These are phyloP conservation scores for Globisporangium mamillatum DNA, from an alignment of 352 stramenopile genomes.

Conservation along the genomic window DNA sequence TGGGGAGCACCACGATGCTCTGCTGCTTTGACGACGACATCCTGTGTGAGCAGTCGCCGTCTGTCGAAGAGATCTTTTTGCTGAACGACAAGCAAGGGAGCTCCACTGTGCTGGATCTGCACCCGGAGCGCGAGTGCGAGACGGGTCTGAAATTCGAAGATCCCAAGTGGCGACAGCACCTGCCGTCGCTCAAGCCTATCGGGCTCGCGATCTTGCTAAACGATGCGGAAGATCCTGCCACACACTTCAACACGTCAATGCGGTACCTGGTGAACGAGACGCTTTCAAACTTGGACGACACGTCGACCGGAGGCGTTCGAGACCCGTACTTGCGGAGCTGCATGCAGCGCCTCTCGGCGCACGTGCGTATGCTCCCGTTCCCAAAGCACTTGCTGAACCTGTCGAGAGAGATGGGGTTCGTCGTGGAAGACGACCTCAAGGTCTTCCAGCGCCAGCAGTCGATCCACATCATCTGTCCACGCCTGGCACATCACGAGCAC, in stretches of 20 bases:
- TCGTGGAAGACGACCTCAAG: slow-evolving; percentile 52
- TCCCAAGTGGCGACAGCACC: slow-evolving; percentile 77
- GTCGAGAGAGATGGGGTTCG: slow-evolving; percentile 81
- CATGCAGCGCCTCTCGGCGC: slow-evolving; percentile 73
- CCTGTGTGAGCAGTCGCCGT: slow-evolving; percentile 75
- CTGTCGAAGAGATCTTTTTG: slow-evolving; percentile 83
- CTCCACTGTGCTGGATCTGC: slow-evolving; percentile 74
- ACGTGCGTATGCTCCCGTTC: slow-evolving; percentile 84
- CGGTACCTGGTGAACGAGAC: slow-evolving; percentile 70
- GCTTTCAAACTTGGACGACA: slow-evolving; percentile 17
- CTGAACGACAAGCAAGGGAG: slow-evolving; percentile 69
- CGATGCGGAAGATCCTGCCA: slow-evolving; percentile 64
- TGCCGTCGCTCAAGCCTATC: slow-evolving; percentile 77
- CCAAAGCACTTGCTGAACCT: slow-evolving; percentile 79
- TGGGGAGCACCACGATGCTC: slow-evolving; percentile 85
- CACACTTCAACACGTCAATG: slow-evolving; percentile 65
- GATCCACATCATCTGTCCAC: slow-evolving; percentile 82
- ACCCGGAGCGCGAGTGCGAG: slow-evolving; percentile 64
- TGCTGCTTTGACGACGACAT: slow-evolving; percentile 89
- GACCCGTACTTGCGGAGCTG: slow-evolving; percentile 61
- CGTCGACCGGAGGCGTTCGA: slow-evolving; percentile 5
- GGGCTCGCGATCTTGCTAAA: slow-evolving; percentile 80
- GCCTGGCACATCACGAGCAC: slow-evolving; percentile 78
- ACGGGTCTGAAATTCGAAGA: slow-evolving; percentile 87
- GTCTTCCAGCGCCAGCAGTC: slow-evolving; percentile 67